Percentiles rank a stretch among this genome's conserved stretches.
These are phyloP conservation scores for Gryganskiella cystojenkinii DNA, from an alignment of 192 early-diverging fungal species.

Conservation along the genomic window DNA sequence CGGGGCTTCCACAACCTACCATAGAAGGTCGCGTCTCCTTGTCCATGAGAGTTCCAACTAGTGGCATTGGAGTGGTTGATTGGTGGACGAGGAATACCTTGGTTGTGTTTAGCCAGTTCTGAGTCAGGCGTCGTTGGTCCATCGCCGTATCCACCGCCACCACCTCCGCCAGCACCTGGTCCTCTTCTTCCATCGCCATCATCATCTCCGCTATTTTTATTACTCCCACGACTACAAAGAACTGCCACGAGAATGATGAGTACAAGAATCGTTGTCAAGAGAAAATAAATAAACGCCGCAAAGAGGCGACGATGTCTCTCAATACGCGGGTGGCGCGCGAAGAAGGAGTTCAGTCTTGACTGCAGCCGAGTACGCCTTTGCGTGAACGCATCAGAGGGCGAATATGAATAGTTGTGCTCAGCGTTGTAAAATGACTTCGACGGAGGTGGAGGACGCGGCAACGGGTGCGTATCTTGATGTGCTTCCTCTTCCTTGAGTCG, in stretches of 20 bases:
- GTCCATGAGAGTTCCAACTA: slow-evolving; percentile 32
- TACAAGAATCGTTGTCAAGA: background rate
- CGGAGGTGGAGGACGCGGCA: background rate
- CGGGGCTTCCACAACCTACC: slow-evolving; percentile 53
- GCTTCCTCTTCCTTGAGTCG: too few relatives aligned
- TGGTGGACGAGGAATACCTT: slow-evolving; percentile 14
- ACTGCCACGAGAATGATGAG: slow-evolving; percentile 22
- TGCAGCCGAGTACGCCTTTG: too few relatives aligned
- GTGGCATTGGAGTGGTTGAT: slow-evolving; percentile 31
- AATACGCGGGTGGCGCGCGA: slow-evolving; percentile 25
- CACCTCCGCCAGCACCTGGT: slow-evolving; percentile 1
- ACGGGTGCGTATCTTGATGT: background rate
- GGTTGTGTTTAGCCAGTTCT: slow-evolving; percentile 26
- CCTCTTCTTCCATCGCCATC: background rate
- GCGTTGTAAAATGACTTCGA: background rate
- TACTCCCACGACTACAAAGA: slow-evolving; percentile 11
- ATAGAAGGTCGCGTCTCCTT: slow-evolving; percentile 63
- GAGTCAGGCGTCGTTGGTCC: slow-evolving; percentile 7
- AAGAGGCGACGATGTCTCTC: slow-evolving; percentile 36
- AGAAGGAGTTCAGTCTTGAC: slow-evolving; percentile 10
- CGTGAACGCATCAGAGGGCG: background rate
- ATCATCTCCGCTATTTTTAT: background rate
- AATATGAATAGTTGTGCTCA: background rate
- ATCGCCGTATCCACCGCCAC: slow-evolving; percentile 2
- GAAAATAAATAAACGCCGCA: slow-evolving; percentile 16